A percentile compares a stretch with the other conserved stretches of the same genome.
phyloP scores from a whole-genome alignment of 441 rosid species.

The Adansonia rubrostipa region DNA sequence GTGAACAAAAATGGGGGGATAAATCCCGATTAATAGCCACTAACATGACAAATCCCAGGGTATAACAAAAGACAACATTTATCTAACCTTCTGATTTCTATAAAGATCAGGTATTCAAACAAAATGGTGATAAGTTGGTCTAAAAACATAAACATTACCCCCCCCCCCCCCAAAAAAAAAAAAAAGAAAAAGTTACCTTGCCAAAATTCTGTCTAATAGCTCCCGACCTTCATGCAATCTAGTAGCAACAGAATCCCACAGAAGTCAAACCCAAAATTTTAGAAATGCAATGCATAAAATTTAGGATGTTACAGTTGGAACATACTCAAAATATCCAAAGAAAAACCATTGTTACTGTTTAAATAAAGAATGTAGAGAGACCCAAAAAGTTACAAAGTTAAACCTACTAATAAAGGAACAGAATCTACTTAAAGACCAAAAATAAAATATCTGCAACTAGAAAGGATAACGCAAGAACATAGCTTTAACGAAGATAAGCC shows the following conservation, averaged over 20 bases:
- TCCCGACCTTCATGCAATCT: constrained; percentile 96
- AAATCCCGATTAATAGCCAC: neutral
- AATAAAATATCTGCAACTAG: neutral
- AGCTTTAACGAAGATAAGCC: constrained; percentile 26
- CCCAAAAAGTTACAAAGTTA: neutral
- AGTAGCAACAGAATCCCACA: constrained; percentile 31
- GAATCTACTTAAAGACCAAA: neutral
- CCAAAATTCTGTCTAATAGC: constrained; percentile 85
- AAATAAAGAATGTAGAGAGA: neutral
- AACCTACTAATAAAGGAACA: neutral
- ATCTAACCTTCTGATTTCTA: neutral
- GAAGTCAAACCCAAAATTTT: constrained; percentile 24
- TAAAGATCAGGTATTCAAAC: constrained; percentile 5
- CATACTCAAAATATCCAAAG: constrained; percentile 5
- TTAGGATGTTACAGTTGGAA: neutral
- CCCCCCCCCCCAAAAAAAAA: too few species aligned
- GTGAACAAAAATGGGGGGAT: neutral
- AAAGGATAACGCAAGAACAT: constrained; percentile 5
- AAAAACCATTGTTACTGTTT: neutral
- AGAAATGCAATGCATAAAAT: neutral
- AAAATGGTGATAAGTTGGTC: neutral
- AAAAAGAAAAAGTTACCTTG: constrained; percentile 51
- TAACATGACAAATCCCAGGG: neutral
- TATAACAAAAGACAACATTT: neutral
- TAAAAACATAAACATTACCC: neutral